Base-by-base conservation (phyloP, 2,329 filamentous ascomycete species). In the Cladosporium phlei region DNA sequence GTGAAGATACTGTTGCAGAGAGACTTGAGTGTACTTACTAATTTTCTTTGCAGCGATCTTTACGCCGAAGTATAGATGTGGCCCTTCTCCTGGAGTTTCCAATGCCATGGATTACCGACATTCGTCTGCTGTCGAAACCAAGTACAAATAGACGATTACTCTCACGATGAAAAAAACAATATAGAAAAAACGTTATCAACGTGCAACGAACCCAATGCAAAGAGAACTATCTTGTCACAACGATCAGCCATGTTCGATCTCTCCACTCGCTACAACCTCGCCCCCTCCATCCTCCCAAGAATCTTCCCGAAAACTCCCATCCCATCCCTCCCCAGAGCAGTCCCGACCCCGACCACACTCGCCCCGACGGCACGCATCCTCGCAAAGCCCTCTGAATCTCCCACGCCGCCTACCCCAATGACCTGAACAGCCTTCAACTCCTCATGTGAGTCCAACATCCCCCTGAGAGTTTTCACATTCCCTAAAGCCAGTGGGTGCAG, bases 401-500 rank as follows among this genome's bases (percentile, higher is more conserved):
- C 69, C 1, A 90, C 86, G 2, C 86, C 86, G 1, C 86, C 86
- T 0, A 86, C 77, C 0, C 86, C 86, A 46, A 90, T 80, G 22
- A 90, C 71, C 12, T 70, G 68, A 19, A 90, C 69, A n/a, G 74
- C 68, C 8, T 64, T 64, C 38, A 87, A 63, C 46, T 64, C 49
- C 0, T 68, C 57, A 11, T 72, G 58, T 25, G 66, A 63, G 53
- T 83, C 77, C 12, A 90, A 62, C 66, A 85, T 60, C 16, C 61
- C 64, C 16, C 81, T 67, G n/a, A 91, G 72, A 1, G 78, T 82
- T n/a, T 71, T 71, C 24, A 90, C 86, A 56, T 90, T 91, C 0
- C 86, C 86, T 22, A 91, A 64, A 0, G 85, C 82, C 0, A 91
- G 67, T 0, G 85, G 81, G 64, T 90, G 86, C 33, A 91, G 66